phyloP scores from a whole-genome alignment of 495 filamentous ascomycete genomes.

The Neurospora intermedia region DNA sequence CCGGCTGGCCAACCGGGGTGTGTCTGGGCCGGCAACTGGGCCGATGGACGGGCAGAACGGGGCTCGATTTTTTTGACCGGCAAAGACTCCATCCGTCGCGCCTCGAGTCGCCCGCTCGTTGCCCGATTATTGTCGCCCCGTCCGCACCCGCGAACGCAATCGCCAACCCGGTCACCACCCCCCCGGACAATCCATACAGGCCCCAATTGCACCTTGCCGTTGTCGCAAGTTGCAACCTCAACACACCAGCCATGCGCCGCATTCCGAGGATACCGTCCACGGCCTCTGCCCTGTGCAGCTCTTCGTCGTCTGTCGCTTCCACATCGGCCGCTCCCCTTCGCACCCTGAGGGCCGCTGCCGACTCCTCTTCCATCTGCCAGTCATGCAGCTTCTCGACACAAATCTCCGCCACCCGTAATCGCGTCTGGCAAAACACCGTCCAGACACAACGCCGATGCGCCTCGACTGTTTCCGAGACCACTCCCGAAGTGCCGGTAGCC shows the following conservation, averaged over 20 bases:
- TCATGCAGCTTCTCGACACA: not conserved
- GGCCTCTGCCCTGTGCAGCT: slow-evolving; percentile 11
- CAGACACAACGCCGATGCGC: slow-evolving; percentile 14
- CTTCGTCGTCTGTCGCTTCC: slow-evolving; percentile 5
- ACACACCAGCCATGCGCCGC: slow-evolving; percentile 15
- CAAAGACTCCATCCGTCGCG: not conserved
- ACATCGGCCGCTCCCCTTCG: slow-evolving; percentile 6
- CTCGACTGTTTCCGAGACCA: slow-evolving; percentile 5
- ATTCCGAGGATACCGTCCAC: slow-evolving; percentile 18
- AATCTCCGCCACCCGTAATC: slow-evolving; percentile 2
- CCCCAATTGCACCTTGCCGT: not conserved
- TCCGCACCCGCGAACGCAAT: not conserved
- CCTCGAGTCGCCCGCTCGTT: not conserved
- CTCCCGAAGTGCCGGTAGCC: not conserved
- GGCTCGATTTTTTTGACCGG: not conserved
- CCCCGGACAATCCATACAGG: not conserved
- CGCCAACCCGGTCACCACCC: not conserved
- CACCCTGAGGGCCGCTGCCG: not conserved
- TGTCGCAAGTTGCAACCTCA: not conserved
- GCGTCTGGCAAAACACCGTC: slow-evolving; percentile 4
- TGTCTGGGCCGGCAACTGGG: not conserved
- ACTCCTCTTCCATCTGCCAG: not conserved
- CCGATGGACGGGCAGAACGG: not conserved
- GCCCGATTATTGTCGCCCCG: not conserved
- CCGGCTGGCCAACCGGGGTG: not conserved